phyloP scores from a whole-genome alignment of 23 red algal genomes.

The Gracilariopsis chorda region DNA sequence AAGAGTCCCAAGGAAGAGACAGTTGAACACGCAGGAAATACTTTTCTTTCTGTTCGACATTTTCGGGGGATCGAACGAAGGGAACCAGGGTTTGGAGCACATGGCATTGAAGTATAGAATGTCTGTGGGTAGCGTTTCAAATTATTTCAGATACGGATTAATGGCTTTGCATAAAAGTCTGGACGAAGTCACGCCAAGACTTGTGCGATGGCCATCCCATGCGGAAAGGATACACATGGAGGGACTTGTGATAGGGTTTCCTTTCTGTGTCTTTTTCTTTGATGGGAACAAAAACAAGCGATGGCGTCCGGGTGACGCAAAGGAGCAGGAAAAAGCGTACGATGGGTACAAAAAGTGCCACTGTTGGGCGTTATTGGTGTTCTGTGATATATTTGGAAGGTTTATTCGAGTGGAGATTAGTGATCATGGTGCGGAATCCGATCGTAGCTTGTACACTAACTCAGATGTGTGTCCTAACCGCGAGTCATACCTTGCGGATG shows the following conservation, averaged over 20 bases:
- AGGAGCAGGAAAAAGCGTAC: constrained; percentile 3
- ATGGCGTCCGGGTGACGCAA: neutral
- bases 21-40: neutral
- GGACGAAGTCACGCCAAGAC: neutral
- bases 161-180: neutral
- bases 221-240: neutral
- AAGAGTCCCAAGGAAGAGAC: neutral
- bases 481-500: neutral
- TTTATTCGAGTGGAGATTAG: constrained; percentile 22
- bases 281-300: constrained; percentile 12
- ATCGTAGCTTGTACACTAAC: neutral
- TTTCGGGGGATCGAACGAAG: neutral
- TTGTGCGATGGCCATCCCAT: neutral
- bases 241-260: constrained; percentile 1
- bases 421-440: constrained; percentile 7
- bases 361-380: constrained; percentile 4
- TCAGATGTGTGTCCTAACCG: constrained; percentile 3
- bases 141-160: constrained; percentile 13
- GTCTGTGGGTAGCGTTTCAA: constrained; percentile 3
- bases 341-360: constrained; percentile 35
- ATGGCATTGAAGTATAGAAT: neutral
- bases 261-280: constrained; percentile 26
- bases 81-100: neutral
- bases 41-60: constrained; percentile 6
- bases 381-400: constrained; percentile 25